phyloP scores from a whole-genome alignment of 495 filamentous ascomycete species.

The Podospora fimiseda region DNA sequence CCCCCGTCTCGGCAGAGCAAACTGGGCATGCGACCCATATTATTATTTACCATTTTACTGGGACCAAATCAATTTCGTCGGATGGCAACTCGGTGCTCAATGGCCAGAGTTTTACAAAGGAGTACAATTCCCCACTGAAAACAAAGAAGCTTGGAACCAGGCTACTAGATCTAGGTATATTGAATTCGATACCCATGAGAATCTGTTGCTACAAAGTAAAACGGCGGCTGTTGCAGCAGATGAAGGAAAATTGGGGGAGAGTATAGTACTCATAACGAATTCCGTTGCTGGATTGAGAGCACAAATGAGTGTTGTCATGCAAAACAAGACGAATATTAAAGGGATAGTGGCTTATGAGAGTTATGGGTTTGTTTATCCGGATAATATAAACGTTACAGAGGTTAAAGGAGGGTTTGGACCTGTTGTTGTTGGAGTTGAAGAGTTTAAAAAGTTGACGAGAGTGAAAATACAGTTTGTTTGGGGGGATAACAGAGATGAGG shows the following conservation, averaged over 20 bases:
- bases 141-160: constrained; percentile 35
- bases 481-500: constrained; percentile 36
- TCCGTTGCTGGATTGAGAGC: constrained; percentile 41
- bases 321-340: constrained; percentile 41
- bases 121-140: constrained; percentile 36
- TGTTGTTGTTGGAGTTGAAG: constrained; percentile 33
- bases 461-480: constrained; percentile 43
- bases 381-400: constrained; percentile 31
- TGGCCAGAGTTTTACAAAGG: constrained; percentile 38
- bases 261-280: constrained; percentile 41
- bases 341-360: constrained; percentile 44
- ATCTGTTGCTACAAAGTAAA: constrained; percentile 34
- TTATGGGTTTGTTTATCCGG: constrained; percentile 41
- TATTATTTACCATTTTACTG: constrained; percentile 32
- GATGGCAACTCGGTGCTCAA: constrained; percentile 41
- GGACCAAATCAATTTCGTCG: constrained; percentile 38
- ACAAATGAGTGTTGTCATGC: constrained; percentile 33
- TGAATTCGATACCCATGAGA: constrained; percentile 37
- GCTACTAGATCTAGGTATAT: constrained; percentile 38
- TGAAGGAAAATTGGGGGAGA: constrained; percentile 36
- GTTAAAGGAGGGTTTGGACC: constrained; percentile 29
- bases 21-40: constrained; percentile 37
- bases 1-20: constrained; percentile 40
- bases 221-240: constrained; percentile 40
- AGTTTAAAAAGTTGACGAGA: constrained; percentile 42